Evolutionary conservation across 2,329 filamentous ascomycete species (phyloP), one percentile per base, ranked within the genome.

Genomic region (Epichloe amarillans): DNA sequence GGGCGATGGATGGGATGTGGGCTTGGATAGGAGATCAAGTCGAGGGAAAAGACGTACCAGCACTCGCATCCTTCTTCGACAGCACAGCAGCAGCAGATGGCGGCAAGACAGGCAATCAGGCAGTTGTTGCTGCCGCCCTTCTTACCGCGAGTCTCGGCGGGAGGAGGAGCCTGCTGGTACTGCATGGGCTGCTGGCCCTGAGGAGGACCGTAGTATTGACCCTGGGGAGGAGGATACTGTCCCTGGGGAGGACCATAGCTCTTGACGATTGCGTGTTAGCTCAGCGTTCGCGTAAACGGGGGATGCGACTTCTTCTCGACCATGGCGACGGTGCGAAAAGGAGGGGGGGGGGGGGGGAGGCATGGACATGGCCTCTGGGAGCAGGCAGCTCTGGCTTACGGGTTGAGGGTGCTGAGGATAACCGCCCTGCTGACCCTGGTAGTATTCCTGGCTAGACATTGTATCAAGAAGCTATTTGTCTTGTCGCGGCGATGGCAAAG

Each of bases 51-150:
- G 5, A 65, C 66, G 63, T 66, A 69, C 69, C 73, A 76, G 56
- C 69, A 72, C 58, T 76, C 73, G 61, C 73, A 76, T 33, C 66
- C 68, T 56, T 75, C 73, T 51, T 76, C 73, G 42, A 68, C 65
- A 50, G 71, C 68, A 55, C 72, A 76, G 62, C 73, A 76, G 62
- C 70, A 75, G 64, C 72, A 76, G 50, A 76, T 58, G 15, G 68
- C 64, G 8, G 73, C 72, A 45, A 76, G 62, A 64, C 72, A 75
- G 51, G 66, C 71, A 42, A 68, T 65, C 49, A 75, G 58, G 57
- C 73, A 76, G 56, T 66, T 68, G 52, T 67, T 66, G 49, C 66
- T 62, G 51, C 66, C 66, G 47, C 52, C 52, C 53, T 61, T 62
- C 55, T 57, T 53, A 53, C 60, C 56, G 47, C 59, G 55, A 53